Base-by-base conservation (phyloP, 192 early-diverging fungal species). In the Coemansia sp. region DNA sequence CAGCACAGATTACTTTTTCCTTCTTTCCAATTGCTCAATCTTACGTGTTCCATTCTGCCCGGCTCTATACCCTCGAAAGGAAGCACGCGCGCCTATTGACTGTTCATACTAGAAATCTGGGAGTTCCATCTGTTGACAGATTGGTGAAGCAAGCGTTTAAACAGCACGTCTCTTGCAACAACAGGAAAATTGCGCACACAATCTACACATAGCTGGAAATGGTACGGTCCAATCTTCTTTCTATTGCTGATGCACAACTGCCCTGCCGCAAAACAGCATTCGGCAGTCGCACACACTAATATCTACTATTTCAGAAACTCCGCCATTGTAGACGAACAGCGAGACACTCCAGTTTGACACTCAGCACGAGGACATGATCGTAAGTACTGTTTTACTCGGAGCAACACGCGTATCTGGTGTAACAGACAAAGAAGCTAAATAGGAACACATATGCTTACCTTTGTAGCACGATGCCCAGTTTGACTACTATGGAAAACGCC, bases 401-500 rank as follows among this genome's bases (percentile, higher is more conserved):
- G n/a, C 14, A 19, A 37, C 8, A 7, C n/a, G 28, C 23, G n/a
- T n/a, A 25, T 3, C 31, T 50, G 47, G 27, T 58, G 17, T 11
- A 28, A 23, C 9, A 23, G 31, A 29, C 25, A 14, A 23, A 4
- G n/a, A 15, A 27, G 7, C 20, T 4, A 50, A 52, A 62, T 30
- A 55, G 15, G 37, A 23, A 53, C 13, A 31, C 37, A 31, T 55
- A 25, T 37, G 20, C 20, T 61, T 38, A 19, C 37, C 17, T 34
- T 2, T 59, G 60, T 77, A 77, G 74, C 91, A 92, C 70, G 90
- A 92, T 82, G 88, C 88, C 10, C 89, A 91, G 69, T 77, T 90
- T 47, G 89, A 91, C 76, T 91, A 90, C 79, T 91, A 88, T 75
- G 86, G 94, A 62, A 91, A 92, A 69, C 87, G 89, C 31, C 84